Evolutionary conservation across 495 filamentous ascomycete species (phyloP).

Genomic region (Copromyces sp.): DNA sequence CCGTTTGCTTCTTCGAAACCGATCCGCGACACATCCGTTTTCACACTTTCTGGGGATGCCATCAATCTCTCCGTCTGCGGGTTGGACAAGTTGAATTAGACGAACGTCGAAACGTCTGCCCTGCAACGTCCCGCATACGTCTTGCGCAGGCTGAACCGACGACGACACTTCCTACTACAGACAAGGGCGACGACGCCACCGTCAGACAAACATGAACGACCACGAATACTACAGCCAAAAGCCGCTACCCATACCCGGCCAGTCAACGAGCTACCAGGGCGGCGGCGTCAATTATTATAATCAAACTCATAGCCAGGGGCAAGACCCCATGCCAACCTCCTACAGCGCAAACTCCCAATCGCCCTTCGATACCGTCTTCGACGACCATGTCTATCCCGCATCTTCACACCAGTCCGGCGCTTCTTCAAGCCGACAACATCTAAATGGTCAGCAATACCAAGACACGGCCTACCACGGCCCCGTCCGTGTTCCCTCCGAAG

Average conservation of each 20-base stretch:
- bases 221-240: constrained; percentile 67
- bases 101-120: background rate
- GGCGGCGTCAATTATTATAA: constrained; percentile 31
- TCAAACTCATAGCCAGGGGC: background rate
- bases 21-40: background rate
- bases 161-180: background rate
- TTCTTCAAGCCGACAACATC: constrained; percentile 29
- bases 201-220: constrained; percentile 52
- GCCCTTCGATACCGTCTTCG: constrained; percentile 48
- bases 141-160: background rate
- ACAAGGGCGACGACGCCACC: background rate
- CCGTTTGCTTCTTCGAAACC: background rate
- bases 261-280: constrained; percentile 14
- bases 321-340: constrained; percentile 16
- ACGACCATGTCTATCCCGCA: constrained; percentile 51
- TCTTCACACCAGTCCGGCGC: constrained; percentile 25
- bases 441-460: constrained; percentile 38
- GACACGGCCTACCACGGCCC: constrained; percentile 49
- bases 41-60: background rate
- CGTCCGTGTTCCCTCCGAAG: constrained; percentile 27
- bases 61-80: background rate
- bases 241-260: constrained; percentile 26
- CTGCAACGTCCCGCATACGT: background rate
- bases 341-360: constrained; percentile 26
- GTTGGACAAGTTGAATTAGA: background rate